Base-by-base conservation (phyloP, 1,284 basidiomycete species). In the Puccinia brachypodii region DNA sequence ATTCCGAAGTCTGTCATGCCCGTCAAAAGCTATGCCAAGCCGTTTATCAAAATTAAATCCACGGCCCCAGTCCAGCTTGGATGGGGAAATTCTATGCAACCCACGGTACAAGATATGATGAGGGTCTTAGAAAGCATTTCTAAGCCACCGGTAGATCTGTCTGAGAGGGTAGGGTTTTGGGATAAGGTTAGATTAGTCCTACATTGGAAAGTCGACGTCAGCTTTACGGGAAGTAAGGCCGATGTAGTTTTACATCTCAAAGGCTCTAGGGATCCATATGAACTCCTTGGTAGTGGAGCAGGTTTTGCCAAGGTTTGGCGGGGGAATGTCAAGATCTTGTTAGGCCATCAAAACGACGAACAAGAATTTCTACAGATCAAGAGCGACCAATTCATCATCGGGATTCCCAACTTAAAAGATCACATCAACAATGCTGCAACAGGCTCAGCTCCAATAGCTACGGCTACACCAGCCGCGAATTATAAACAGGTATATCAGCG, bases 1-100 rank as follows among this genome's bases (percentile, higher is more conserved):
- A 89, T 98, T 42, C 94, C 95, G 0, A 98, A 96, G 87, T 95
- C 95, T 0, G 92, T 95, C 81, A 96, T 96, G 93, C 93, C 96
- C 0, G 92, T 96, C 84, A 98, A 98, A 87, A 93, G 92, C 31
- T 98, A 96, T 85, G 94, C 94, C 2, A 89, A 90, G 62, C 84
- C 86, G 6, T 83, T 82, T 0, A 93, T 95, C 3, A 87, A 88
- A 38, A 89, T 98, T 84, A 89, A 89, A 31, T 89, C 96, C 42
- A 88, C 89, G 31, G 91, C 92, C 0, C 88, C 89, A 13, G 89
- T 89, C 42, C 89, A 92, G 6, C 94, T 94, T 0, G 90, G 92
- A 75, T 98, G 96, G 96, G 94, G 94, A 40, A 91, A 95, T 77
- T 96, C 95, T 83, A 93, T 96, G 84, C 90, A 91, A 82, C 92